A percentile compares a stretch with the other conserved stretches of the same genome.
phyloP scores from a whole-genome alignment of 2,329 filamentous ascomycete genomes.

The Periconia sp. region DNA sequence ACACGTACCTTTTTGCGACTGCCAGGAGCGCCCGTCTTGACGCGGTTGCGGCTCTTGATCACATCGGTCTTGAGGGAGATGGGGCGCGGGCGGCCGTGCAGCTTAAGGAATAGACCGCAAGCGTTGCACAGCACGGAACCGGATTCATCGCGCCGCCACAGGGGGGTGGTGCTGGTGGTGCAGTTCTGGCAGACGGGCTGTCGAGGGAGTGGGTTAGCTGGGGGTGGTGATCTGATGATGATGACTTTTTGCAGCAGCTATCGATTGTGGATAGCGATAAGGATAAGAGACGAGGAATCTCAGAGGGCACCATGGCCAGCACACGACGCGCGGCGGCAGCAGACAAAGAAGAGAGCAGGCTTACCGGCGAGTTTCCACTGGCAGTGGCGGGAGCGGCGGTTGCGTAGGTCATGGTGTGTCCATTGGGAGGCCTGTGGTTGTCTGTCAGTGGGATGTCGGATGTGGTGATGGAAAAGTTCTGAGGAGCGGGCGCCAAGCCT shows the following conservation, averaged over 20 bases:
- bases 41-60: slow-evolving; percentile 98
- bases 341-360: slow-evolving; percentile 19
- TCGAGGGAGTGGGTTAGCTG: slow-evolving; percentile 50
- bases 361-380: slow-evolving; percentile 62
- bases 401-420: slow-evolving; percentile 62
- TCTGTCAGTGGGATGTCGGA: slow-evolving; percentile 25
- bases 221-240: slow-evolving; percentile 7
- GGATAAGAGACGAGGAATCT: slow-evolving; percentile 39
- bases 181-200: slow-evolving; percentile 98
- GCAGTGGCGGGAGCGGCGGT: slow-evolving; percentile 67
- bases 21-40: slow-evolving; percentile 82
- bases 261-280: slow-evolving; percentile 49
- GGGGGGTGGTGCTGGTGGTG: slow-evolving; percentile 87
- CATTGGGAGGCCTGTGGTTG: slow-evolving; percentile 38
- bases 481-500: slow-evolving; percentile 27
- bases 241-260: slow-evolving; percentile 26
- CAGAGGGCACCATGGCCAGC: slow-evolving; percentile 38
- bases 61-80: slow-evolving; percentile 98
- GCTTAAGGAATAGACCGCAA: slow-evolving; percentile 94
- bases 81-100: slow-evolving; percentile 88
- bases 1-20: slow-evolving; percentile 77
- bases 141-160: slow-evolving; percentile 96
- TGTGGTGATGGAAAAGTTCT: slow-evolving; percentile 29
- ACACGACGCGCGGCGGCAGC: slow-evolving; percentile 6
- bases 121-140: slow-evolving; percentile 97